phyloP scores from a whole-genome alignment of 1,284 basidiomycete species.

The Kwoniella shivajii region DNA sequence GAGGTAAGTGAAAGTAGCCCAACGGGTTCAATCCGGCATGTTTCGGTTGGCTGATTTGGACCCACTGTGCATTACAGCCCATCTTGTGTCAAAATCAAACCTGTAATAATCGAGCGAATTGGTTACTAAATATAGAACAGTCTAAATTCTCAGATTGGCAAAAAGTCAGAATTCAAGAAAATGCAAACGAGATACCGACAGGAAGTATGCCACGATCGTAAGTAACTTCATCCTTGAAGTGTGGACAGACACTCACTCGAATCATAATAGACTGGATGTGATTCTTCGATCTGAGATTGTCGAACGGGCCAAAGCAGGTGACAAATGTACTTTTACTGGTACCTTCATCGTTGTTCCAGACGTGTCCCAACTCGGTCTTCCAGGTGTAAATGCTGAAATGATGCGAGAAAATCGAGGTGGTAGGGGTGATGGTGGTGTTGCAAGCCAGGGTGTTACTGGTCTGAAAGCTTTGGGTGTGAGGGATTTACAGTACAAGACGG shows the following conservation, averaged over 20 bases:
- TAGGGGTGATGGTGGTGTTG: slow-evolving; percentile 68
- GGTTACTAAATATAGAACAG: slow-evolving; percentile 94
- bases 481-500: slow-evolving; percentile 97
- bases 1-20: too few relatives aligned
- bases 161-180: slow-evolving; percentile 98
- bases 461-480: slow-evolving; percentile 92
- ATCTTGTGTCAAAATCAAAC: slow-evolving; percentile 89
- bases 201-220: slow-evolving; percentile 91
- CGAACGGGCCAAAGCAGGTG: slow-evolving; percentile 96
- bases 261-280: slow-evolving; percentile 70
- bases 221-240: slow-evolving; percentile 29
- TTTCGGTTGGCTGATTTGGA: neutral
- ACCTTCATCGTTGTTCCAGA: slow-evolving; percentile 99
- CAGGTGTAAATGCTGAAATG: slow-evolving; percentile 91
- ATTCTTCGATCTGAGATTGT: slow-evolving; percentile 94
- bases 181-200: slow-evolving; percentile 97
- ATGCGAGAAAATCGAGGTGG: slow-evolving; percentile 79
- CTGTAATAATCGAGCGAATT: slow-evolving; percentile 85
- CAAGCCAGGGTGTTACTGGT: slow-evolving; percentile 87
- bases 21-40: neutral
- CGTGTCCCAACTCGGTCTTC: slow-evolving; percentile 91
- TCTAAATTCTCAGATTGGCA: slow-evolving; percentile 99
- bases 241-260: too few relatives aligned
- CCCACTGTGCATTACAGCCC: slow-evolving; percentile 65
- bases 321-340: slow-evolving; percentile 97